Evolutionary conservation across 148 eudicot species (phyloP).

Genomic region (Talinum fruticosum): DNA sequence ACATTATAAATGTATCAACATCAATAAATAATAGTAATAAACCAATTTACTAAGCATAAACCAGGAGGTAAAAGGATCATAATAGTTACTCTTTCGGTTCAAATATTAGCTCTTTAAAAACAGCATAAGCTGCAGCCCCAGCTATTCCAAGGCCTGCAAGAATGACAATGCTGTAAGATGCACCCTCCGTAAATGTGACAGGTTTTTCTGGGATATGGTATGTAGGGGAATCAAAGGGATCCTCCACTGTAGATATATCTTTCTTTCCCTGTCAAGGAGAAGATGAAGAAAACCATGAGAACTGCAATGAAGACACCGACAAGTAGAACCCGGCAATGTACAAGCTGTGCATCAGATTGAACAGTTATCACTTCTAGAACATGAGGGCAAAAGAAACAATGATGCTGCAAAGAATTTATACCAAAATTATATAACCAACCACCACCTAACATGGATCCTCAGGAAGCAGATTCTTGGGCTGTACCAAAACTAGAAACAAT

Average conservation of each 20-base stretch:
- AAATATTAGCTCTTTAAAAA: slow-evolving; percentile 80
- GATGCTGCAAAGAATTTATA: not conserved
- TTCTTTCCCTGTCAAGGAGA: slow-evolving; percentile 46
- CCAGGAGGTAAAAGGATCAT: not conserved
- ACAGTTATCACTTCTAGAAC: not conserved
- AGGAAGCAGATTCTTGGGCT: too few relatives aligned
- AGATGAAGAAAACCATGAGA: slow-evolving; percentile 13
- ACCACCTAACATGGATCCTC: too few relatives aligned
- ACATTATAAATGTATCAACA: slow-evolving; percentile 1
- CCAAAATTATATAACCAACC: too few relatives aligned
- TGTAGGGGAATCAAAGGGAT: slow-evolving; percentile 95
- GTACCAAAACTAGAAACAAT: not conserved
- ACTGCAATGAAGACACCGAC: not conserved
- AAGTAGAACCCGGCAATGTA: not conserved
- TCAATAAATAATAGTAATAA: not conserved
- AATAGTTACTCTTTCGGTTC: slow-evolving; percentile 80
- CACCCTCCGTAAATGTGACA: slow-evolving; percentile 87
- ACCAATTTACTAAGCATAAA: slow-evolving; percentile 4
- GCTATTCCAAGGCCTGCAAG: slow-evolving; percentile 90
- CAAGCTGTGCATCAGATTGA: slow-evolving; percentile 13
- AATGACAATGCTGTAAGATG: slow-evolving; percentile 71
- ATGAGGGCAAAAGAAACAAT: not conserved
- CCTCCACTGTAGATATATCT: slow-evolving; percentile 68
- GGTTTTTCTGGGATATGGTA: slow-evolving; percentile 97
- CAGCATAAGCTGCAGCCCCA: slow-evolving; percentile 75